Percentiles rank a stretch among this genome's conserved stretches.
Conservation (phyloP, 352 stramenopile species). For the Pythium guiyangense region DNA sequence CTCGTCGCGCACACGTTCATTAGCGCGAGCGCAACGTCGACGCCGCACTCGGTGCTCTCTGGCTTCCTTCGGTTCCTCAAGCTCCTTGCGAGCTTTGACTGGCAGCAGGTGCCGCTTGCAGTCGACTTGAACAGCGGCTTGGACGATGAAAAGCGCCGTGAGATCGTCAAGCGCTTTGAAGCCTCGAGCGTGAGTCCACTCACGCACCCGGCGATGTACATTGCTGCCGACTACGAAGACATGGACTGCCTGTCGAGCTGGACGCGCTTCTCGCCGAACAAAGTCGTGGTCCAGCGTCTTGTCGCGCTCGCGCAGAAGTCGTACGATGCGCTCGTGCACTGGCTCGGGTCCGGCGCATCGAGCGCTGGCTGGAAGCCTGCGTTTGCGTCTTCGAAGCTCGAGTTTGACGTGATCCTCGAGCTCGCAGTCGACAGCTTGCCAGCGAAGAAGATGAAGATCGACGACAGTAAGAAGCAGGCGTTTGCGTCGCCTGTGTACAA, state of each 20-base stretch:
- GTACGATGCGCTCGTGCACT: conserved; percentile 49
- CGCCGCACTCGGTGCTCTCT: conserved; percentile 71
- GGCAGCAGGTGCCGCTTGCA: conserved; percentile 63
- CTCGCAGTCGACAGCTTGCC: conserved; percentile 50
- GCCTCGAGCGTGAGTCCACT: conserved; percentile 47
- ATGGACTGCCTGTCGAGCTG: conserved; percentile 79
- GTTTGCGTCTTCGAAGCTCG: conserved; percentile 43
- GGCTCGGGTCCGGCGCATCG: conserved; percentile 49
- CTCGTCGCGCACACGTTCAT: conserved; percentile 77
- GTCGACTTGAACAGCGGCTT: conserved; percentile 66
- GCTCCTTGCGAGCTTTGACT: conserved; percentile 66
- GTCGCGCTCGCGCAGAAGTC: conserved; percentile 55
- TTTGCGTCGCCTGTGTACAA: conserved; percentile 80
- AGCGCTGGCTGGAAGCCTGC: conserved; percentile 59
- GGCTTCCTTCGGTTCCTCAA: conserved; percentile 81
- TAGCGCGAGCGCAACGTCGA: conserved; percentile 32
- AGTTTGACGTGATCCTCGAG: conserved; percentile 64
- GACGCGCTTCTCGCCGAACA: conserved; percentile 61
- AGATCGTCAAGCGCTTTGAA: conserved; percentile 75
- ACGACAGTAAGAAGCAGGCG: conserved; percentile 57
- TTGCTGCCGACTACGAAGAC: conserved; percentile 76
- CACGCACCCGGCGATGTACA: conserved; percentile 73
- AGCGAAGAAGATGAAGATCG: conserved; percentile 55
- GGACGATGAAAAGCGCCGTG: conserved; percentile 55
- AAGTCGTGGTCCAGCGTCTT: conserved; percentile 61